Base-by-base conservation (phyloP, 768 basidiomycete species). In the Jaapia argillacea region DNA sequence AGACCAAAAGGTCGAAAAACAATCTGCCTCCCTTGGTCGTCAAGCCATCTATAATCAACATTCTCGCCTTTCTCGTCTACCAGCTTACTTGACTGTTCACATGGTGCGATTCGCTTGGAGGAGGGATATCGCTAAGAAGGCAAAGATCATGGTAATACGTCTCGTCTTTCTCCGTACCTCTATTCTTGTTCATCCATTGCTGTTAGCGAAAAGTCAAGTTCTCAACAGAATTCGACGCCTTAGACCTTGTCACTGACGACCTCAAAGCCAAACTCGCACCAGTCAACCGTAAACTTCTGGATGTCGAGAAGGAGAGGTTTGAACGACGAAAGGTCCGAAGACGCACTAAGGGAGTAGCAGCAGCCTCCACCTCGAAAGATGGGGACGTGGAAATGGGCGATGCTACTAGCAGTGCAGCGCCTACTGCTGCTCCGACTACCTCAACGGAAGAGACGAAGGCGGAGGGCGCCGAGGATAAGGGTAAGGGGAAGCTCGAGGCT, bases 101-200 rank as follows among this genome's bases (percentile, higher is more conserved):
- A 88, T 97, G 85, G 92, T 93, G 10, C 85, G 96, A 38, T 99
- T 98, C 60, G 84, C 81, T 44, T 99, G 96, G 96, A 70, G 89
- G 47, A 70, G 76, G 27, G 96, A 98, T 51, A 92, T 96, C 46
- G 64, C 63, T 41, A 90, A 84, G 68, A 98, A 98, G 58, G 81
- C 94, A 2, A 98, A 99, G 66, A 94, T 98, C 58, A 91, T 99
- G 94, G 85, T 85, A 47, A 36, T n/a, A n/a, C n/a, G n/a, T n/a
- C n/a, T n/a, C n/a, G n/a, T n/a, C n/a, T n/a, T n/a, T n/a, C n/a
- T n/a, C n/a, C n/a, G n/a, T n/a, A n/a, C n/a, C n/a, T n/a, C n/a
- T n/a, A n/a, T n/a, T n/a, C n/a, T n/a, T n/a, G n/a, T n/a, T n/a
- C n/a, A n/a, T n/a, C n/a, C n/a, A n/a, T n/a, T n/a, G n/a, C n/a